These are phyloP conservation scores for Leucosporidium scottii DNA, from an alignment of 768 basidiomycete species.

Conservation along the genomic window DNA sequence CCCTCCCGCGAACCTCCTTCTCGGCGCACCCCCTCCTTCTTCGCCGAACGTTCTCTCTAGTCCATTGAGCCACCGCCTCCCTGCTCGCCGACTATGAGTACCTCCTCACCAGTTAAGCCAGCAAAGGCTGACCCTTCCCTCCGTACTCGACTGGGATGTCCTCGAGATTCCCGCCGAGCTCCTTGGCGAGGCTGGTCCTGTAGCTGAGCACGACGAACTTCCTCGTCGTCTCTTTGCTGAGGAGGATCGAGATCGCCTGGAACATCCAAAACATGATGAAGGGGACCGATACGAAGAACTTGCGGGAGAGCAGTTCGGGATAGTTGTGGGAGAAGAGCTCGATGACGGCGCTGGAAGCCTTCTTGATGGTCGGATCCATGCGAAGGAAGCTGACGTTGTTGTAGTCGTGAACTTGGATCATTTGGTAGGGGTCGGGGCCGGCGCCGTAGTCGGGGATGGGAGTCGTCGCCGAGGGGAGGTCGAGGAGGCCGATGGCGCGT, in stretches of 20 bases:
- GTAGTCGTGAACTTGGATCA: slow-evolving; percentile 31
- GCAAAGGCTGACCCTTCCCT: slow-evolving; percentile 5
- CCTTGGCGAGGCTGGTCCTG: background rate
- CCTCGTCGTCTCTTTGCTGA: slow-evolving; percentile 28
- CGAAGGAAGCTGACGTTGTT: slow-evolving; percentile 22
- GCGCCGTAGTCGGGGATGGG: slow-evolving; percentile 25
- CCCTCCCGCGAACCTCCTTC: too few relatives aligned
- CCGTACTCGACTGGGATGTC: slow-evolving; percentile 23
- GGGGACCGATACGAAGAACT: slow-evolving; percentile 23
- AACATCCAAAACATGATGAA: slow-evolving; percentile 17
- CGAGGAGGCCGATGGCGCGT: slow-evolving; percentile 9
- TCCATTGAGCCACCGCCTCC: too few relatives aligned
- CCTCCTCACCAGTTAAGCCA: too few relatives aligned
- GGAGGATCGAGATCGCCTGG: slow-evolving; percentile 12
- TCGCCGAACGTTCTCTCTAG: too few relatives aligned
- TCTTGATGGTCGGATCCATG: slow-evolving; percentile 27
- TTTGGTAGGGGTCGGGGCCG: slow-evolving; percentile 24
- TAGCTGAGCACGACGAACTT: slow-evolving; percentile 24
- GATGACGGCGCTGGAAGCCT: slow-evolving; percentile 22
- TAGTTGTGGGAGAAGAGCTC: slow-evolving; percentile 24
- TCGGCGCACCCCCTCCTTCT: too few relatives aligned
- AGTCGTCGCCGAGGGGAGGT: background rate
- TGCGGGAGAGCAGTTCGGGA: slow-evolving; percentile 27
- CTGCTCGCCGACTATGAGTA: too few relatives aligned
- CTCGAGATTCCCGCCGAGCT: slow-evolving; percentile 11